Conservation (phyloP, 176 grass and related monocot species). For the Saccharum spontaneum region DNA sequence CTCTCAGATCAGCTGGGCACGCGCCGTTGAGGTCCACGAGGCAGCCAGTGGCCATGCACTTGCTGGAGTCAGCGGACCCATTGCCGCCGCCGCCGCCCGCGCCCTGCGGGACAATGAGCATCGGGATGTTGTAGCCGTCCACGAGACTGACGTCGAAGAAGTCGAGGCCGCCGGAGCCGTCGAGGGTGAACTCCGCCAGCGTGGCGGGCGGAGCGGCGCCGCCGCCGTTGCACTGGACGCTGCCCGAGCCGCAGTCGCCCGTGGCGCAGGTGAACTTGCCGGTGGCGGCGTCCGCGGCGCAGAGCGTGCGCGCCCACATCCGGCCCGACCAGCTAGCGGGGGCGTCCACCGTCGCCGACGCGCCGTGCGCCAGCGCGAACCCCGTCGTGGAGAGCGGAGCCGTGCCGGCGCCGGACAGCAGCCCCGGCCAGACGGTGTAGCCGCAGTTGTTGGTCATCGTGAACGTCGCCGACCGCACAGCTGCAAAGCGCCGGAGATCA, state of each 20-base stretch:
- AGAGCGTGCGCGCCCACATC: constrained; percentile 91
- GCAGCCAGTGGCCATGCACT: constrained; percentile 82
- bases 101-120: constrained; percentile 71
- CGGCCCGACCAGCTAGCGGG: constrained; percentile 83
- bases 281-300: constrained; percentile 50
- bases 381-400: constrained; percentile 64
- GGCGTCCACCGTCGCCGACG: constrained; percentile 44
- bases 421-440: constrained; percentile 88
- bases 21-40: constrained; percentile 74
- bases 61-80: constrained; percentile 29
- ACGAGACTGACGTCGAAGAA: constrained; percentile 99
- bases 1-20: constrained; percentile 71
- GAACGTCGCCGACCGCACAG: constrained; percentile 63
- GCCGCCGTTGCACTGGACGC: constrained; percentile 60
- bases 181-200: constrained; percentile 87
- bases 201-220: constrained; percentile 71
- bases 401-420: constrained; percentile 79
- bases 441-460: constrained; percentile 80
- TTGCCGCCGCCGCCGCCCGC: not conserved
- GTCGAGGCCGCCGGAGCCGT: constrained; percentile 71
- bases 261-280: constrained; percentile 77
- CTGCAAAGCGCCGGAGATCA: constrained; percentile 23
- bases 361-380: constrained; percentile 61
- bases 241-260: constrained; percentile 72
- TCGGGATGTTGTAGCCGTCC: constrained; percentile 79